These are phyloP conservation scores for Russula virescens DNA, from an alignment of 768 basidiomycete genomes.

Conservation along the genomic window DNA sequence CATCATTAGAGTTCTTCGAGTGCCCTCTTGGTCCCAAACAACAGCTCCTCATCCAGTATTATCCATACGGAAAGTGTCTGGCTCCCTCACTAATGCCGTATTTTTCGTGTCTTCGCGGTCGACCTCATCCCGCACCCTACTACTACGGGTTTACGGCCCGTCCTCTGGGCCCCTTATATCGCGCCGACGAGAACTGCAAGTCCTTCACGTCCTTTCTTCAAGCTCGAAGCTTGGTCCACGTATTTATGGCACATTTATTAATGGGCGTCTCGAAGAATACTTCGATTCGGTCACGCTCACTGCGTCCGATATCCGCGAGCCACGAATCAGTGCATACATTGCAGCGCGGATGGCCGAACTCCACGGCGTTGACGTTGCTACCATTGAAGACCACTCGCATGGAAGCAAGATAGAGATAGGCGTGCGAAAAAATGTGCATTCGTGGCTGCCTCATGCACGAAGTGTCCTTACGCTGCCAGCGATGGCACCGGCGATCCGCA, in stretches of 20 bases:
- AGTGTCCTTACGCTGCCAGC: constrained; percentile 64
- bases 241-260: constrained; percentile 91
- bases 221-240: constrained; percentile 84
- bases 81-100: constrained; percentile 91
- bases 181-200: constrained; percentile 78
- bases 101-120: constrained; percentile 85
- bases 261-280: constrained; percentile 94
- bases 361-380: constrained; percentile 81
- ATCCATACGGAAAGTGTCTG: constrained; percentile 75
- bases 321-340: constrained; percentile 74
- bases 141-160: constrained; percentile 89
- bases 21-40: constrained; percentile 52
- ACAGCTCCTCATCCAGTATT: constrained; percentile 45
- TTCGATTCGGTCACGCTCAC: constrained; percentile 84
- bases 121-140: constrained; percentile 52
- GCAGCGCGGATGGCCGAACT: constrained; percentile 95
- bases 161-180: constrained; percentile 85
- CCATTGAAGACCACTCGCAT: constrained; percentile 47
- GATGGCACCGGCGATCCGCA: constrained; percentile 41
- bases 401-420: constrained; percentile 51
- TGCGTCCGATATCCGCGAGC: constrained; percentile 70
- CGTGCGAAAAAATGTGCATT: constrained; percentile 57
- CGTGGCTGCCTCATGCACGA: constrained; percentile 68
- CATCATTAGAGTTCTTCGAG: constrained; percentile 47
- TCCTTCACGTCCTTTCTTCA: constrained; percentile 84